Evolutionary conservation across 1,284 basidiomycete species (phyloP), one percentile per base, ranked within the genome.

Genomic region (Lentinula novae-zelandiae): DNA sequence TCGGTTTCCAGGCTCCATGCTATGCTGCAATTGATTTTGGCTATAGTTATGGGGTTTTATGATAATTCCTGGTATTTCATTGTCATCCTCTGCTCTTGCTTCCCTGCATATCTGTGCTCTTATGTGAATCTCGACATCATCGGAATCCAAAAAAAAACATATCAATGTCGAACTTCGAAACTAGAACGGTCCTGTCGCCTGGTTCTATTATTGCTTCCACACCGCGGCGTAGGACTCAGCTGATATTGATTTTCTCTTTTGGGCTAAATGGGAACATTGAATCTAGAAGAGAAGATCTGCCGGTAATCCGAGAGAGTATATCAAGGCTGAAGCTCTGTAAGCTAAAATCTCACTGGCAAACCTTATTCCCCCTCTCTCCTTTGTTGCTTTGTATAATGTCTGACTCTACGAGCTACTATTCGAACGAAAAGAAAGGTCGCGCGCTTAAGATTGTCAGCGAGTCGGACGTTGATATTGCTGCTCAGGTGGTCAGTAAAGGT

Each of bases 401-500:
- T 33, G 74, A 73, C 55, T 72, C 74, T 39, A 67, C 66, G 63
- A 75, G 72, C 60, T 70, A 71, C 38, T 63, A 72, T 40, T 72
- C 70, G 63, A 75, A 76, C 62, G 75, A 76, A 65, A 62, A 66
- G 20, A 58, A 62, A 5, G 67, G 65, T 58, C 57, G 54, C 13
- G 66, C 65, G 34, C 63, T 64, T 22, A 60, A 70, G 17, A 62
- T 46, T 17, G 67, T 77, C 48, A 67, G 68, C 9, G 70, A 70
- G 34, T 63, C 67, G 15, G 75, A 81, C 31, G 72, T 82, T 57
- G 81, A 83, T 67, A 72, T 78, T 12, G 81, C 79, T 36, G 81
- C 80, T 55, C 70, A 74, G 58, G 69, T 80, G 22, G 66, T 67
- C 9, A 67, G 70, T 49, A 69, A 70, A 40, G 69, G 70, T 44